Conservation (phyloP, 23 red algal genomes). For the Agarophyton chilense region DNA sequence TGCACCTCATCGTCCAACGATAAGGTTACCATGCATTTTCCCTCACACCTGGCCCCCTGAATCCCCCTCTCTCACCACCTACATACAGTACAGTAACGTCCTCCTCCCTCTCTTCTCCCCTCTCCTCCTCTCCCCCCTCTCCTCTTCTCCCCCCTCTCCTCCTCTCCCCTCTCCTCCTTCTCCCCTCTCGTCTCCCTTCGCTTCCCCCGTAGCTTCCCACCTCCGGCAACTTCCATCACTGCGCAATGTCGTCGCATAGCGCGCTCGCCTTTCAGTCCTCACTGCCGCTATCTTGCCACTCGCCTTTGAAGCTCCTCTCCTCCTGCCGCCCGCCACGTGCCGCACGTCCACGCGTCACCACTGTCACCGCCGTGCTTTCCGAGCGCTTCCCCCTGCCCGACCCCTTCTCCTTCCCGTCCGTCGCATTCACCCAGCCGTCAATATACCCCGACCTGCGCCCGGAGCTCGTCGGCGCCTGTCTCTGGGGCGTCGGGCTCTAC, state of each 20-base stretch:
- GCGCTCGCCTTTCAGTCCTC: background rate
- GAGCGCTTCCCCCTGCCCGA: conserved; percentile 43
- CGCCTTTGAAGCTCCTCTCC: background rate
- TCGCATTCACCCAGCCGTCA: conserved; percentile 35
- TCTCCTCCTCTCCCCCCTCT: too few relatives aligned
- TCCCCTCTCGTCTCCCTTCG: background rate
- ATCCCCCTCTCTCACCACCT: too few relatives aligned
- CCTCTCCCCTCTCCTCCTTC: background rate
- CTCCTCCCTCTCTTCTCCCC: too few relatives aligned
- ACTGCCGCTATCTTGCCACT: background rate
- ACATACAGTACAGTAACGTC: too few relatives aligned
- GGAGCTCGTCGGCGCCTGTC: conserved; percentile 70
- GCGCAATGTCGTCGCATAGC: background rate
- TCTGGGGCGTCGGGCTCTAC: conserved; percentile 70
- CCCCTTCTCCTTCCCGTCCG: conserved; percentile 32
- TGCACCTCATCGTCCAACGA: too few relatives aligned
- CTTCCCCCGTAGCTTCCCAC: background rate
- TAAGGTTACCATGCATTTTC: too few relatives aligned
- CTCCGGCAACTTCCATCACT: background rate
- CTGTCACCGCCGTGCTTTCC: conserved; percentile 7
- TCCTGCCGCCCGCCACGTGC: background rate
- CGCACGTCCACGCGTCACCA: background rate
- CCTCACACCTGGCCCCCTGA: too few relatives aligned
- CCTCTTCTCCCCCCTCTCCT: background rate
- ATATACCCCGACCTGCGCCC: conserved; percentile 65